Evolutionary conservation across 2,329 filamentous ascomycete genomes (phyloP), one percentile per base, ranked within the genome.

Genomic region (Ophiostoma perfectum): DNA sequence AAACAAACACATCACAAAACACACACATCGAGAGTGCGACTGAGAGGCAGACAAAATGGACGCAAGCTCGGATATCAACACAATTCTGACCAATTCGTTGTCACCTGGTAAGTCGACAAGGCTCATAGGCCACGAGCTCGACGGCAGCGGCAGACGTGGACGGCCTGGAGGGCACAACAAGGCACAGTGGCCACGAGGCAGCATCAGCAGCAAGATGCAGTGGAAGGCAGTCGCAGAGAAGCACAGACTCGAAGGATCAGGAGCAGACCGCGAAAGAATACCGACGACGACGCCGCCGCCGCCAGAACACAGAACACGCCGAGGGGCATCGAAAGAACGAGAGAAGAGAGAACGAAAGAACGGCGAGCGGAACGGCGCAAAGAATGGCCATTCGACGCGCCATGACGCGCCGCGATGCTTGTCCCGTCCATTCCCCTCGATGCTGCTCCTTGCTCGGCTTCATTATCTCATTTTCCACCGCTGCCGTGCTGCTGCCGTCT

Each of bases 1-100:
- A 69, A 63, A 64, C 60, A 41, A 39, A 69, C 62, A 45, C 62
- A 68, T 41, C 39, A 5, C 36, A 55, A 36, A 66, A 60, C 49
- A 65, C 67, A 55, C 63, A 44, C 5, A 49, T 36, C 47, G 16
- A 18, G 60, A 64, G 38, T 64, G 16, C 60, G 39, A 64, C 14
- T 42, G 62, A 39, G 38, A 66, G 55, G 64, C 55, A 38, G 69
- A 77, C 79, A 83, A 77, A 80, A 92, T 87, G 85, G 86, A 84
- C 80, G 86, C 83, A 83, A 93, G 76, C 77, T 82, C 96, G 90
- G 92, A 98, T 84, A 96, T 98, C 84, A 96, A 94, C 84, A 90
- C 93, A 83, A 94, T 99, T 84, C 90, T 99, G 84, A 88, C 92
- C 82, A 94, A 93, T 84, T 98, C 95, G 80, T 88, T 98, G 82